Evolutionary conservation across 1,284 basidiomycete species (phyloP).

Genomic region (Prillingera fragicola): DNA sequence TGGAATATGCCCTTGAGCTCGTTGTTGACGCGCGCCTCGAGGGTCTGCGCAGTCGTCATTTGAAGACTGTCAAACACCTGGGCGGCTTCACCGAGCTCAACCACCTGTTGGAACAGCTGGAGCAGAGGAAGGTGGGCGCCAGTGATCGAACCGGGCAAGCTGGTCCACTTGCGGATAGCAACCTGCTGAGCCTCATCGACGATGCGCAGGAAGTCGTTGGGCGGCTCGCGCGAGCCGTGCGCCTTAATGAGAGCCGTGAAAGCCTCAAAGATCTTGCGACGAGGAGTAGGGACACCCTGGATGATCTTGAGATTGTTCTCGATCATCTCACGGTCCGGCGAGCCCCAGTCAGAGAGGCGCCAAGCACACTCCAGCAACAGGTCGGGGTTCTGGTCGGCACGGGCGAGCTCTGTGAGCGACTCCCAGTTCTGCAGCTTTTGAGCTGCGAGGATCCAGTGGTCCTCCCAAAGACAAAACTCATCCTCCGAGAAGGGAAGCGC

Average conservation of each 20-base stretch:
- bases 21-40: conserved; percentile 82
- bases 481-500: conserved; percentile 86
- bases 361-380: conserved; percentile 92
- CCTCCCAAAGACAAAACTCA: conserved; percentile 98
- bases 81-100: conserved; percentile 93
- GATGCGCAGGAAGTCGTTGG: conserved; percentile 69
- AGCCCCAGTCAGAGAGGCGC: conserved; percentile 87
- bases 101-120: conserved; percentile 98
- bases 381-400: conserved; percentile 85
- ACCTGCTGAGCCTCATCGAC: conserved; percentile 97
- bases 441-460: conserved; percentile 95
- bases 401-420: conserved; percentile 84
- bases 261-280: conserved; percentile 91
- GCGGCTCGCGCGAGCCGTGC: conserved; percentile 48
- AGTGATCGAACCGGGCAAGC: conserved; percentile 77
- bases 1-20: conserved; percentile 95
- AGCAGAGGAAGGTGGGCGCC: conserved; percentile 89
- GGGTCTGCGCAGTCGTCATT: conserved; percentile 77
- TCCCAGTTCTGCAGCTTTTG: conserved; percentile 99
- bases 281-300: conserved; percentile 81
- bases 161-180: conserved; percentile 92
- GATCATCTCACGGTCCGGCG: conserved; percentile 60
- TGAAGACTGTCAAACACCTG: conserved; percentile 89
- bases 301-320: conserved; percentile 80
- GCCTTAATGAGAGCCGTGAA: conserved; percentile 73